phyloP scores from a whole-genome alignment of 75 land plant species.

The Ceratopteris richardii region DNA sequence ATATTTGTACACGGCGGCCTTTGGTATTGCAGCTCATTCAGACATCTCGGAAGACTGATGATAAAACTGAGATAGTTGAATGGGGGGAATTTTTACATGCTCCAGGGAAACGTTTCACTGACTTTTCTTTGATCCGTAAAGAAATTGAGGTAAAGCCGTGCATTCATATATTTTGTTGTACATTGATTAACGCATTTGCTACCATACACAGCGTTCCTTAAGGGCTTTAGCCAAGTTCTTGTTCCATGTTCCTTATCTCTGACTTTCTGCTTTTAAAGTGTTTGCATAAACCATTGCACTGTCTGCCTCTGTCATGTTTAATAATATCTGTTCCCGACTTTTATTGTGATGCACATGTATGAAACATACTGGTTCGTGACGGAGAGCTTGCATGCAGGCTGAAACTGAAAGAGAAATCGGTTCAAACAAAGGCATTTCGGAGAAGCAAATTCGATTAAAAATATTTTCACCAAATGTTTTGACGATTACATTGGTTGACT shows the following conservation, averaged over 20 bases:
- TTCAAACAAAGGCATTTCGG: conserved; percentile 35
- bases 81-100: conserved; percentile 39
- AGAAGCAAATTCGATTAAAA: conserved; percentile 39
- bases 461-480: conserved; percentile 39
- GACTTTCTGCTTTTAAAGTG: too few relatives aligned
- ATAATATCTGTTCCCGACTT: not conserved
- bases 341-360: not conserved
- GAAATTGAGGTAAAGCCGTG: conserved; percentile 36
- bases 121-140: conserved; percentile 24
- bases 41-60: conserved; percentile 18
- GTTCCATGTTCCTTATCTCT: too few relatives aligned
- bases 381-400: conserved; percentile 17
- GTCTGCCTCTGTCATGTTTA: not conserved
- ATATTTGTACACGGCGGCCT: conserved; percentile 38
- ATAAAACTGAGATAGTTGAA: conserved; percentile 19
- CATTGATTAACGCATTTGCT: not conserved
- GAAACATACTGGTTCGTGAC: not conserved
- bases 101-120: conserved; percentile 32
- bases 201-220: not conserved
- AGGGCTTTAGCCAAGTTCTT: not conserved
- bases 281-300: not conserved
- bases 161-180: too few relatives aligned
- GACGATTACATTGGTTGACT: conserved; percentile 36
- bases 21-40: conserved; percentile 37
- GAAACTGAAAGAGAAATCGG: conserved; percentile 41